Percentiles rank a stretch among this genome's conserved stretches.
phyloP scores from a whole-genome alignment of 2,329 filamentous ascomycete species.

The Penicillium hesseltinei region DNA sequence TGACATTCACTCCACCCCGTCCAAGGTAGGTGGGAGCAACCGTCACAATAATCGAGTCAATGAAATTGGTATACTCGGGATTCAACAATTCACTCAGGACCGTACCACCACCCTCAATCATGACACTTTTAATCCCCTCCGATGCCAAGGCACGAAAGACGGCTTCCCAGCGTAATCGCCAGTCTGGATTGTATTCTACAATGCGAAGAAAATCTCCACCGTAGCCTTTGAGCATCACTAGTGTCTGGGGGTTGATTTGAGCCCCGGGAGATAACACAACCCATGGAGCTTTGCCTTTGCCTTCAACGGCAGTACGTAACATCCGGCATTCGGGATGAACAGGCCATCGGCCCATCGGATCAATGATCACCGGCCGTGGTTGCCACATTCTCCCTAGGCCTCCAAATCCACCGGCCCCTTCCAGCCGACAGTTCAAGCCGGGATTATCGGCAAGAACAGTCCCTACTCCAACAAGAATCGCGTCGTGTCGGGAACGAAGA shows the following conservation, averaged over 20 bases:
- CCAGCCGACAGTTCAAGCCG: conserved; percentile 75
- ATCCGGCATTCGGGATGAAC: conserved; percentile 62
- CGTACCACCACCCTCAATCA: conserved; percentile 84
- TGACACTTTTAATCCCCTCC: conserved; percentile 71
- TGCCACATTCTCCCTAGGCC: conserved; percentile 57
- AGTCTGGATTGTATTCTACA: conserved; percentile 39
- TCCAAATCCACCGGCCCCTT: conserved; percentile 58
- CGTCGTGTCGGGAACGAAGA: conserved; percentile 76
- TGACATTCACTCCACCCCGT: conserved; percentile 74
- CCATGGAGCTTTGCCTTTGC: conserved; percentile 70
- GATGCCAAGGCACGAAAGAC: conserved; percentile 59
- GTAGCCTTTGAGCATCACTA: conserved; percentile 46
- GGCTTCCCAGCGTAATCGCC: conserved; percentile 61
- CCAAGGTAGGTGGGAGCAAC: conserved; percentile 91
- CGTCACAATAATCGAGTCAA: conserved; percentile 80
- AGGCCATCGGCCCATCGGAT: conserved; percentile 73
- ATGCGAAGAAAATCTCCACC: conserved; percentile 48
- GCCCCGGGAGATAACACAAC: conserved; percentile 57
- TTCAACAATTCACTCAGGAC: conserved; percentile 81
- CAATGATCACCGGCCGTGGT: conserved; percentile 78
- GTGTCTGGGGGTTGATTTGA: conserved; percentile 48
- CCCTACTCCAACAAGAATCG: conserved; percentile 79
- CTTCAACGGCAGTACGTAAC: conserved; percentile 61
- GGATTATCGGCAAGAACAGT: conserved; percentile 85
- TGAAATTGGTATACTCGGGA: conserved; percentile 57